Conservation (phyloP, 2,329 filamentous ascomycete species). For the Clonostachys chloroleuca region DNA sequence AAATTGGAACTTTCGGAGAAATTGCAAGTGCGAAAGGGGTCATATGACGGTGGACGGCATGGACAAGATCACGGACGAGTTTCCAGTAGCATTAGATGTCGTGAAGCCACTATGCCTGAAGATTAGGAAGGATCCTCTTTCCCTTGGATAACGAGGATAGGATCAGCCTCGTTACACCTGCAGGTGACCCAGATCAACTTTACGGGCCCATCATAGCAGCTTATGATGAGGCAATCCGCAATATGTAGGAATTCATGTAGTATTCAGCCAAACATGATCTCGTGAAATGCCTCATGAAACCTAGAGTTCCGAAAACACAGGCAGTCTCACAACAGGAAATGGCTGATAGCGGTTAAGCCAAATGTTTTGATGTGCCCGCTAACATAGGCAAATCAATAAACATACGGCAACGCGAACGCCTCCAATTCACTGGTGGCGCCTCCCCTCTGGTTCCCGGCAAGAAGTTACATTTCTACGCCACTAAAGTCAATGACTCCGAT, state of each 20-base stretch:
- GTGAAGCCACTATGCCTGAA: constrained; percentile 8
- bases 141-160: constrained; percentile 1
- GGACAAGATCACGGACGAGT: constrained; percentile 1
- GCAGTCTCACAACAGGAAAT: too few species aligned
- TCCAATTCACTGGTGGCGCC: too few species aligned
- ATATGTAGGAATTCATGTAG: background rate
- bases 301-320: too few species aligned
- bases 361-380: too few species aligned
- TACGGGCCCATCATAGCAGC: constrained; percentile 1
- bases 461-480: too few species aligned
- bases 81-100: constrained; percentile 6
- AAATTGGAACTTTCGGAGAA: background rate
- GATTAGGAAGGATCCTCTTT: constrained; percentile 7
- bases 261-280: too few species aligned
- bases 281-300: too few species aligned
- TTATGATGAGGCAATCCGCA: background rate
- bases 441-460: too few species aligned
- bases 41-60: constrained; percentile 4
- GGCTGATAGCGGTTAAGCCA: too few species aligned
- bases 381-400: too few species aligned
- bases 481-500: too few species aligned
- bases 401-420: too few species aligned
- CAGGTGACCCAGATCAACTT: constrained; percentile 5
- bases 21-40: background rate
- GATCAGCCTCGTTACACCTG: constrained; percentile 5